Evolutionary conservation across 2,329 filamentous ascomycete genomes (phyloP), one percentile per base, ranked within the genome.

Genomic region (Alternaria triticina): DNA sequence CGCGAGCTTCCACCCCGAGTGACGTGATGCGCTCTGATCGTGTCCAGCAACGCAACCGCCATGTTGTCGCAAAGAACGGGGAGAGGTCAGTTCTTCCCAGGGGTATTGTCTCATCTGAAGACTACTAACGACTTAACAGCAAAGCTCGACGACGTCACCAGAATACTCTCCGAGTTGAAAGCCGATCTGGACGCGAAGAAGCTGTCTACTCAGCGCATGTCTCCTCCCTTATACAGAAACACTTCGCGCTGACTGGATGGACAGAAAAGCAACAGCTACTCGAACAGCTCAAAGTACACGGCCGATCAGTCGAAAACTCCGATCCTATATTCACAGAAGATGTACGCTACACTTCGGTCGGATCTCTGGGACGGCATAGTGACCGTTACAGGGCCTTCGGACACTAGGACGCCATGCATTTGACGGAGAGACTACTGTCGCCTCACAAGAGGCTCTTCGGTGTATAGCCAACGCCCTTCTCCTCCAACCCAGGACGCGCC

Each of bases 401-500:
- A 91, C 88, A 49, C 84, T 98, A 46, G 85, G 88, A 28, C 86
- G 83, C 55, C 90, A 95, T 83, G 91, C 90, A 5, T 92, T 97
- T 72, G 86, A 92, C 54, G 88, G 86, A 65, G 82, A 86, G 25
- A 89, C 87, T 4, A 82, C 82, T 28, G 85, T 86, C 9, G 71
- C 71, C 1, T 91, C 91, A 3, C 88, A 90, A 61, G 92, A 94
- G 74, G 94, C 89, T 1, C 83, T 97, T 43, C 88, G 93, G 71
- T 94, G 93, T 70, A 81, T 98, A 51, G 94, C 93, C 71, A 98
- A 98, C 79, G 89, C 93, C 9, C 82, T 97, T 73, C 84, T 96
- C 0, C 85, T 96, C 17, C 85, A 89, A 65, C 83, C 87, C 10
- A 83, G 87, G 44, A 90, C 90, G 45, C 87, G 92, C 54, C 90